phyloP scores from a whole-genome alignment of 192 early-diverging fungal species.

The Coemansia erecta region DNA sequence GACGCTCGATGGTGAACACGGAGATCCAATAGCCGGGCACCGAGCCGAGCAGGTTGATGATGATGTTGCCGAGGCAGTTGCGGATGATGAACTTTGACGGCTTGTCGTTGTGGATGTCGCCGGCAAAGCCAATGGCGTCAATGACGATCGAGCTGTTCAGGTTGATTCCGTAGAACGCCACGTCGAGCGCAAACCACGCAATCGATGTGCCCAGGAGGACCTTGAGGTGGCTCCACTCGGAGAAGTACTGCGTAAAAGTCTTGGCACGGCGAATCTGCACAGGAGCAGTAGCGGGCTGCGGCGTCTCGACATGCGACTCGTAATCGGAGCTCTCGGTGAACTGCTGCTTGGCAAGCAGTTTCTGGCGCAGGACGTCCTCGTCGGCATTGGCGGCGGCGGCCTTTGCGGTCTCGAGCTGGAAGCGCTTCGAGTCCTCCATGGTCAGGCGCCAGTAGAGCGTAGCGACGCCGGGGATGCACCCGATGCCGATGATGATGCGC shows the following conservation, averaged over 20 bases:
- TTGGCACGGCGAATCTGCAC: conserved; percentile 19
- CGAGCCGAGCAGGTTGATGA: conserved; percentile 80
- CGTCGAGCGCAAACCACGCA: conserved; percentile 76
- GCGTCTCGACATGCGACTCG: conserved; percentile 18
- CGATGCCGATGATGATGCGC: conserved; percentile 85
- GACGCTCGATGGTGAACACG: conserved; percentile 81
- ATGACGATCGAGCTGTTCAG: conserved; percentile 77
- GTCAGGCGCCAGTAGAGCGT: conserved; percentile 91
- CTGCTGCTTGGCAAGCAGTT: conserved; percentile 36
- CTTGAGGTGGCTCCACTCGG: conserved; percentile 77
- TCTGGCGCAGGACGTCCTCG: conserved; percentile 45
- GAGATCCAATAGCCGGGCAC: conserved; percentile 97
- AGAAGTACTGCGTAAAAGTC: conserved; percentile 69
- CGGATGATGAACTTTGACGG: conserved; percentile 55
- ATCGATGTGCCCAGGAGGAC: conserved; percentile 73
- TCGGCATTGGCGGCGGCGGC: conserved; percentile 41
- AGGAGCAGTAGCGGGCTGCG: not conserved
- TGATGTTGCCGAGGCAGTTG: conserved; percentile 85
- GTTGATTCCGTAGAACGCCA: conserved; percentile 83
- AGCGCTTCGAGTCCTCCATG: conserved; percentile 93
- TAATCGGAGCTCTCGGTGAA: conserved; percentile 10
- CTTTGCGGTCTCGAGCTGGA: conserved; percentile 42
- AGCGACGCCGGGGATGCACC: conserved; percentile 74
- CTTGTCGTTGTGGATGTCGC: conserved; percentile 28
- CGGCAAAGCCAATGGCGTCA: conserved; percentile 65